phyloP scores from a whole-genome alignment of 345 rosid species.

The Moricandia arvensis region DNA sequence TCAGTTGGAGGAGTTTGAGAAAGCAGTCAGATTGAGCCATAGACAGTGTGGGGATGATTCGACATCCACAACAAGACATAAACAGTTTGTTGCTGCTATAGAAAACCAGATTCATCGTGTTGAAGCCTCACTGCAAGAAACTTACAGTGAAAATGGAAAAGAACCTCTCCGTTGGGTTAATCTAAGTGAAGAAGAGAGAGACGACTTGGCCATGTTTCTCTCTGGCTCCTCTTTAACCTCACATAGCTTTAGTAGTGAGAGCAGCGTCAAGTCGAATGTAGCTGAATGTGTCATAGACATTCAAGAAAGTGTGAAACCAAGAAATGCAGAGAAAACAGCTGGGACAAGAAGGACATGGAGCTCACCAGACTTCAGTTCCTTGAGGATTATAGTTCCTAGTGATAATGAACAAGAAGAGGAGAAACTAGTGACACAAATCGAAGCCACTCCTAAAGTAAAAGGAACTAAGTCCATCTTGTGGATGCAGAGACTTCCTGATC shows the following conservation, averaged over 20 bases:
- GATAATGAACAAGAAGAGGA: conserved; percentile 39
- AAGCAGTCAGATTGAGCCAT: conserved; percentile 62
- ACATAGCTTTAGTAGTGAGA: conserved; percentile 24
- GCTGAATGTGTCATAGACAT: conserved; percentile 38
- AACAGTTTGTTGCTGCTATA: conserved; percentile 69
- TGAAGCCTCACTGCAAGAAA: conserved; percentile 55
- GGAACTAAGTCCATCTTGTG: conserved; percentile 49
- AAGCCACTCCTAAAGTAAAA: conserved; percentile 75
- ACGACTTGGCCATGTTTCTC: conserved; percentile 77
- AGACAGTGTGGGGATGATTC: conserved; percentile 42
- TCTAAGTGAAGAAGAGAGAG: conserved; percentile 71
- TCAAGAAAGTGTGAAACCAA: conserved; percentile 37
- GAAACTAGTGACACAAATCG: conserved; percentile 38
- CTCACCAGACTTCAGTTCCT: conserved; percentile 57
- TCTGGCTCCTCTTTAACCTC: conserved; percentile 48
- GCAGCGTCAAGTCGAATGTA: conserved; percentile 33
- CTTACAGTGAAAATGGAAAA: conserved; percentile 58
- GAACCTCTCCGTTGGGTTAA: conserved; percentile 71
- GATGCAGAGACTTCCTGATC: conserved; percentile 54
- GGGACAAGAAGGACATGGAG: conserved; percentile 58
- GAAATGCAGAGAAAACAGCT: conserved; percentile 41
- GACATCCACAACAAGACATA: conserved; percentile 56
- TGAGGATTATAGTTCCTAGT: conserved; percentile 57
- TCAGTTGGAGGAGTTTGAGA: conserved; percentile 85
- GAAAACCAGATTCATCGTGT: conserved; percentile 59